A percentile compares a stretch with the other conserved stretches of the same genome.
phyloP scores from a whole-genome alignment of 1,139 yeast genomes.

The Nakaseomyces kungkrabaensis region DNA sequence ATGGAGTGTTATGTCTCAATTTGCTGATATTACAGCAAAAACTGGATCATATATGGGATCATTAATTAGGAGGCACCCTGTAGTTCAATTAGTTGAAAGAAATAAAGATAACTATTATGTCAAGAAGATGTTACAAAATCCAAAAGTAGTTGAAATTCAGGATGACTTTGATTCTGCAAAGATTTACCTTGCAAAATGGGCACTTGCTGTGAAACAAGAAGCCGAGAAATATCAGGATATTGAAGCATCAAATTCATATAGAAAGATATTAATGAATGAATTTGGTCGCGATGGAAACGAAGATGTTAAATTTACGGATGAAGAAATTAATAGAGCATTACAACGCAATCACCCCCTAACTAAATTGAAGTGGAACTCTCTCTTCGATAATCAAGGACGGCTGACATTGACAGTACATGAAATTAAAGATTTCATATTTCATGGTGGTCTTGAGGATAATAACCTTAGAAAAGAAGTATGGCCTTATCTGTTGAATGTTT shows the following conservation, averaged over 20 bases:
- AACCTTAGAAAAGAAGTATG: conserved; percentile 65
- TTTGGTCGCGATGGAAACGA: conserved; percentile 48
- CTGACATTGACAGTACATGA: conserved; percentile 63
- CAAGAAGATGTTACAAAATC: conserved; percentile 54
- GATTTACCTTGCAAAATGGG: conserved; percentile 94
- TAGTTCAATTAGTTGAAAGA: conserved; percentile 22
- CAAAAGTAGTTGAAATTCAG: conserved; percentile 71
- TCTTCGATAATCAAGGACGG: conserved; percentile 73
- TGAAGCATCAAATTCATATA: conserved; percentile 49
- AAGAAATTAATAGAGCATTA: conserved; percentile 24
- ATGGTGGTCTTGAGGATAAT: conserved; percentile 65
- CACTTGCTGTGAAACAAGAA: conserved; percentile 86
- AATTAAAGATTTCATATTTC: conserved; percentile 73
- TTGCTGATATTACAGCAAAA: conserved; percentile 70
- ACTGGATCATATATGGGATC: conserved; percentile 33
- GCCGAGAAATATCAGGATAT: conserved; percentile 64
- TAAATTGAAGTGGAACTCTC: conserved; percentile 71
- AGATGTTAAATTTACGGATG: conserved; percentile 32
- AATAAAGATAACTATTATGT: conserved; percentile 33
- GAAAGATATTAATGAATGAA: conserved; percentile 52
- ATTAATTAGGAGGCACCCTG: conserved; percentile 23
- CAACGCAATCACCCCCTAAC: conserved; percentile 43
- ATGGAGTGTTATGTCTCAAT: conserved; percentile 78
- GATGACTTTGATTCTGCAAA: conserved; percentile 91
- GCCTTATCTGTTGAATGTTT: conserved; percentile 74